Base-by-base conservation (phyloP, 768 basidiomycete genomes). In the Nidula microcarpa region DNA sequence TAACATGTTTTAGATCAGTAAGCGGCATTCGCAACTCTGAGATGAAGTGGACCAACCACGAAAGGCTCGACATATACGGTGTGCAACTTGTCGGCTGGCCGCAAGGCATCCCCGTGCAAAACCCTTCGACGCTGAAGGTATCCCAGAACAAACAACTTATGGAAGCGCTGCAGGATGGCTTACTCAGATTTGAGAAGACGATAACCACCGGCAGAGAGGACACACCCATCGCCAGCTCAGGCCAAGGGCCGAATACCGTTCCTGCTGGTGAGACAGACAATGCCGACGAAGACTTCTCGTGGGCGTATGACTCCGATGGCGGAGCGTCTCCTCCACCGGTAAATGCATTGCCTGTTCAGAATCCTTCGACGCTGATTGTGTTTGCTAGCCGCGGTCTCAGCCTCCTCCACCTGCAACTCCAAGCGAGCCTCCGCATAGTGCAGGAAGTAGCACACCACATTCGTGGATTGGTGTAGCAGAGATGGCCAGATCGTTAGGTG, bases 21-120 rank as follows among this genome's bases (percentile, higher is more conserved):
- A 83, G 81, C 57, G 84, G 85, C 6, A 65, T 81, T 16, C 82
- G 81, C 9, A 82, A 74, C 51, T 85, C 86, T 17, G 86, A 88
- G 59, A 88, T 88, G 86, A 87, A 83, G 63, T 88, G 86, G 86
- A 81, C 82, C 7, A 86, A 85, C 61, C 85, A 79, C 48, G 77
- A 81, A 23, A 74, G 79, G 43, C 63, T 88, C 49, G 70, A 74
- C 57, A 59, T 69, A 5, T 87, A 85, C 57, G 82, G 81, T 8
- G 81, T 88, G 33, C 76, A 72, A 50, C 64, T 87, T 44, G 71
- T 80, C 11, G 86, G 86, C 41, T 88, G 86, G 86, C 86, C 86
- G 8, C 55, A 73, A 18, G 68, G 68, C 33, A 74, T 88, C 18
- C 85, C 85, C 6, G 65, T 69, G 18, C 78, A 79, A 57, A 88